Percentiles rank a stretch among this genome's conserved stretches.
These are phyloP conservation scores for Mortierella sp. DNA, from an alignment of 371 early-diverging fungal species.

Conservation along the genomic window DNA sequence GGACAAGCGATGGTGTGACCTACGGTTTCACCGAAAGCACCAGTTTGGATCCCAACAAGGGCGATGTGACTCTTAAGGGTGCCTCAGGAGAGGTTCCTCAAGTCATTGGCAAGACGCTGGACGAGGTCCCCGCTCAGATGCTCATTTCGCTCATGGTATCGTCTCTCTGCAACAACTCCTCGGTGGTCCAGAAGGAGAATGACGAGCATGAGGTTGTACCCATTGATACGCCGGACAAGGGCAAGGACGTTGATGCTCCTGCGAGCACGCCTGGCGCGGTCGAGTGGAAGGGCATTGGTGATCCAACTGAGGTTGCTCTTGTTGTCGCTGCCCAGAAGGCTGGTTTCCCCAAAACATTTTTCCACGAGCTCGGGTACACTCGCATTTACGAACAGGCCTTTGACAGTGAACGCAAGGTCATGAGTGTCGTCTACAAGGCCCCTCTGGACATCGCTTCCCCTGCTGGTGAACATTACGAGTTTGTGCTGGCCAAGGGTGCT, in stretches of 20 bases:
- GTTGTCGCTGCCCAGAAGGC: slow-evolving; percentile 84
- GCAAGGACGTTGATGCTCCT: neutral
- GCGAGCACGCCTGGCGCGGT: neutral
- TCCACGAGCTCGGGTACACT: slow-evolving; percentile 57
- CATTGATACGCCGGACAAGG: neutral
- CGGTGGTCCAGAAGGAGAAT: slow-evolving; percentile 56
- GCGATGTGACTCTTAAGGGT: slow-evolving; percentile 64
- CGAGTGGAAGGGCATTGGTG: slow-evolving; percentile 70
- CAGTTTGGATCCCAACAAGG: slow-evolving; percentile 74
- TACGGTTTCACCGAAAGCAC: slow-evolving; percentile 80
- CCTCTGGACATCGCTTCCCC: slow-evolving; percentile 7
- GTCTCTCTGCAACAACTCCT: slow-evolving; percentile 79
- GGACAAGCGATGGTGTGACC: slow-evolving; percentile 75
- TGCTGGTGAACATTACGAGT: slow-evolving; percentile 41
- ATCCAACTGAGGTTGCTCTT: slow-evolving; percentile 75
- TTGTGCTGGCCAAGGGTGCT: slow-evolving; percentile 89
- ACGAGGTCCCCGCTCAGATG: slow-evolving; percentile 50
- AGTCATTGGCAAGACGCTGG: slow-evolving; percentile 40
- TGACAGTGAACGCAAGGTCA: slow-evolving; percentile 91
- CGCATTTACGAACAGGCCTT: slow-evolving; percentile 72
- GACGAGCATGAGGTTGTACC: slow-evolving; percentile 18
- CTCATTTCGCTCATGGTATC: slow-evolving; percentile 52
- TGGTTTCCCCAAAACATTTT: slow-evolving; percentile 73
- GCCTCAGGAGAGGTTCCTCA: slow-evolving; percentile 40
- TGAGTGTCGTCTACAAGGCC: slow-evolving; percentile 80